Base-by-base conservation (phyloP, 164 flowering plant genomes). In the Nymphaea thermarum region DNA sequence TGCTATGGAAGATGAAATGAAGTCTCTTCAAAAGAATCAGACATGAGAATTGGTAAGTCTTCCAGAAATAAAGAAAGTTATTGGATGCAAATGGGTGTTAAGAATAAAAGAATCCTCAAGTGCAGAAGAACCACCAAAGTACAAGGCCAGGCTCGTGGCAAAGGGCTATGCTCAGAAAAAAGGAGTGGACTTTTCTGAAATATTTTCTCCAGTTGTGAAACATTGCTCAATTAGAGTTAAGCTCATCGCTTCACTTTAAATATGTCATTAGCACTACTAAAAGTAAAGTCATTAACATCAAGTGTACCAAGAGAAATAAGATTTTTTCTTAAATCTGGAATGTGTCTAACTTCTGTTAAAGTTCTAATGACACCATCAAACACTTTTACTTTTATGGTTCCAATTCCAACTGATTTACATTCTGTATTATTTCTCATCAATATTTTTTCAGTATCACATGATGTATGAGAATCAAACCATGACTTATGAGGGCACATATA, bases 391-490 rank as follows among this genome's bases (percentile, higher is more conserved):
- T 47, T 2, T 4, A 69, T 25, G 6, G 44, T 66, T 5, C 70
- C 67, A 2, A 69, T 63, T 8, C 70, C 72, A 11, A 62, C 43
- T 16, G 36, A 60, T 36, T 63, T 66, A 51, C 62, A 72, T 0
- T 67, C 3, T 3, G 4, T 41, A 60, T 68, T 42, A 53, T 72
- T 72, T 4, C 71, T 59, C 64, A 76, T 76, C 14, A 69, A 18
- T 4, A 76, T 66, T 15, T 4, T 7, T 16, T 67, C 67, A 68
- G 67, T 15, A 65, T 53, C 42, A 8, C 61, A 3, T 4, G 4
- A 1, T 36, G 69, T 17, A 12, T 45, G 59, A 4, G 43, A 43
- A 43, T 43, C 17, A 64, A 72, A 64, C 66, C 43, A 68, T 36
- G 43, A 47, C 62, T 25, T 68, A 36, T 68, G 60, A n/a, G 67